phyloP scores from a whole-genome alignment of 169 alveolate species.

The Perkinsus olseni region DNA sequence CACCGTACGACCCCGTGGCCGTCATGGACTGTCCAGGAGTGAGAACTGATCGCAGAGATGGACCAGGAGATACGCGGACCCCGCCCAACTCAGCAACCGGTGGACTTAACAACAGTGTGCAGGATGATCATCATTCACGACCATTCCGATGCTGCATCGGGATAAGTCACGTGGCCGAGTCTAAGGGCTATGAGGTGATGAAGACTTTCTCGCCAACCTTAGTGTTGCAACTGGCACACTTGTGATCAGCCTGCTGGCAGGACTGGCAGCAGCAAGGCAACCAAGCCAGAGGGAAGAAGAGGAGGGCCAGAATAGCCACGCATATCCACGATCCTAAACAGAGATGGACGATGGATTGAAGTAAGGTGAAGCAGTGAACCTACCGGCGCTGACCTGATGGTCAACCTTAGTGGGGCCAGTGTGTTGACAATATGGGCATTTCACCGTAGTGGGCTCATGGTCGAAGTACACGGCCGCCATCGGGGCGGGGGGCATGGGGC shows the following conservation, averaged over 20 bases:
- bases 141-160: too few species aligned
- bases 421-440: neutral
- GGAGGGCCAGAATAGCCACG: neutral
- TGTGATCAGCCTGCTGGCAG: neutral
- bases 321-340: neutral
- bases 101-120: neutral
- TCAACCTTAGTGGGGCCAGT: neutral
- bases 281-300: neutral
- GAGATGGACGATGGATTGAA: neutral
- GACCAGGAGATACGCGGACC: too few species aligned
- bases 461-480: neutral
- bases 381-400: neutral
- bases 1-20: too few species aligned
- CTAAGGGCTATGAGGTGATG: neutral
- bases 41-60: too few species aligned
- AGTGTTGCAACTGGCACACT: neutral
- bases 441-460: neutral
- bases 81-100: too few species aligned
- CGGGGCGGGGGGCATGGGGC: neutral
- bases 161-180: neutral
- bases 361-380: neutral
- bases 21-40: too few species aligned
- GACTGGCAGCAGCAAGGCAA: neutral
- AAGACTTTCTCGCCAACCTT: neutral
- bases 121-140: too few species aligned